These are phyloP conservation scores for Plasmodium reichenowi DNA, from an alignment of 169 alveolate genomes.

Conservation along the genomic window DNA sequence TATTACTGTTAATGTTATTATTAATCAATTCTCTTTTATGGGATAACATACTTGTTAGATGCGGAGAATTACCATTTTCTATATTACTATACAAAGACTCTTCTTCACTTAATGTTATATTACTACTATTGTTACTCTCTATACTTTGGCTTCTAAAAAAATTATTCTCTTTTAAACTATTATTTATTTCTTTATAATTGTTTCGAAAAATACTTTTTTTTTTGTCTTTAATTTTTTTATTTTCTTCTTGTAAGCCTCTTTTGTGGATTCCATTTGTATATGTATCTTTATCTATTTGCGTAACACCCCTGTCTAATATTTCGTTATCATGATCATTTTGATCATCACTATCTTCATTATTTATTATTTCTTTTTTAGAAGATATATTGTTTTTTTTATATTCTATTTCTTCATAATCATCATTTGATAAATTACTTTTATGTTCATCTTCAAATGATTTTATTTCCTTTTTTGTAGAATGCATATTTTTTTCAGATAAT, in stretches of 20 bases:
- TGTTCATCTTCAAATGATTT: not conserved
- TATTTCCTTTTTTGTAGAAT: not conserved
- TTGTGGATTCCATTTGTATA: not conserved
- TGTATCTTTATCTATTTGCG: not conserved
- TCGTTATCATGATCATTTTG: not conserved
- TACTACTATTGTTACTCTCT: slow-evolving; percentile 15
- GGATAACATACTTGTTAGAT: not conserved
- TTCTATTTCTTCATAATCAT: not conserved
- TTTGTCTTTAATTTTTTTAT: not conserved
- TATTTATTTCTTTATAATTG: not conserved
- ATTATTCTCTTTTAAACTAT: not conserved
- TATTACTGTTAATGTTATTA: not conserved
- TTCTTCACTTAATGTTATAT: slow-evolving; percentile 25
- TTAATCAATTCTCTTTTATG: not conserved
- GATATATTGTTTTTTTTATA: not conserved
- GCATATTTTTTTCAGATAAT: not conserved
- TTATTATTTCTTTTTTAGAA: not conserved
- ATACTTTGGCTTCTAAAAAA: not conserved
- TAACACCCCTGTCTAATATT: not conserved
- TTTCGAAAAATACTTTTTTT: not conserved
- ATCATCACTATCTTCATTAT: not conserved
- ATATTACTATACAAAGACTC: slow-evolving; percentile 19
- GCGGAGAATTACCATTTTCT: slow-evolving; percentile 21
- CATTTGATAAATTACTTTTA: not conserved
- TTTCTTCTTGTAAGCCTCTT: not conserved